Evolutionary conservation across 345 rosid genomes (phyloP), one percentile per base, ranked within the genome.

Genomic region (Aquilaria yunnanensis): DNA sequence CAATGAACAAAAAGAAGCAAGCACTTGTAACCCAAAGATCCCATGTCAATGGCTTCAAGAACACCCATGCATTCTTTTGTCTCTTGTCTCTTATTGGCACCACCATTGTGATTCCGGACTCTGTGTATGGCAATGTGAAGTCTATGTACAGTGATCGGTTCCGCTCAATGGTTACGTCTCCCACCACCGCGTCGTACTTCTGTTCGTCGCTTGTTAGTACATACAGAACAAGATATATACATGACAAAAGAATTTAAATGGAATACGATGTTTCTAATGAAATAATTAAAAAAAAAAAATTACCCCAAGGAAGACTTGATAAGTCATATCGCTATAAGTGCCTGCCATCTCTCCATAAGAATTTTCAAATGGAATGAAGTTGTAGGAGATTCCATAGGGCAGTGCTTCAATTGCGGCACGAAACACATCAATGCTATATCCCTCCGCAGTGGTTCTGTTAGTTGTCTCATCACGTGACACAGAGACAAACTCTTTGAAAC

Each of bases 1-100:
- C 86, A 0, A 71, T 78, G 59, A 75, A 81, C 46, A 79, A 56
- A 51, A 80, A 78, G 51, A 75, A 74, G 34, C 23, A 23, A 5
- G 67, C 79, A 23, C 60, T 75, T 55, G 77, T 69, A 14, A 78
- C 4, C 93, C 88, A 87, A 29, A 84, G 83, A 12, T 70, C 64
- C 67, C 16, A 47, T 12, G 71, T 75, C 10, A 81, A 67, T 3
- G 93, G 93, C 65, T 80, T 63, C 7, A 80, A 64, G 71, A 84
- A 86, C 47, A 78, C 71, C 90, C 87, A 84, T 55, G 69, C 61
- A 57, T 77, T 68, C 53, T 60, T 76, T 47, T 61, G 58, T 31
- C 12, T 66, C 9, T 69, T 60, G 1, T 62, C 53, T 57, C 66
- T 13, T 0, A 70, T 65, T 37, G 61, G 54, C 63, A 77, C 88